Evolutionary conservation across 805 yeast genomes (phyloP), one percentile per base, ranked within the genome.

Genomic region (Candida coleopterorum): DNA sequence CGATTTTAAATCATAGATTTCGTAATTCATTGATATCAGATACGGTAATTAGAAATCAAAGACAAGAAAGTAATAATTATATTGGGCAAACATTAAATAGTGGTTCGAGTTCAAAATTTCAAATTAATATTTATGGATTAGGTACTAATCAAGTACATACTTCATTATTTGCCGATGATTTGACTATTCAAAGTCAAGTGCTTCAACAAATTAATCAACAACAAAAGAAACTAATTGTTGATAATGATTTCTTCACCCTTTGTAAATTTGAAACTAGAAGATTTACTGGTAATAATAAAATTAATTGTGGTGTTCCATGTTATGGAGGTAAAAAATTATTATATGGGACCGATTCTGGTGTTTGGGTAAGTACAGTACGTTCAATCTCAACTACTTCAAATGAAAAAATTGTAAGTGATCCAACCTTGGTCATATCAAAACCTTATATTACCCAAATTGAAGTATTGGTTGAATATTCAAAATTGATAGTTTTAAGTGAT

Each of bases 251-350:
- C 43, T 88, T 84, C 58, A 80, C 93, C 1, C 64, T 82, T 44
- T 78, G 81, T 12, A 82, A 87, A 42, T 70, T 86, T 38, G 85
- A 83, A 45, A 80, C 86, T 17, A 71, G 83, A 42, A 77, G 78
- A 50, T 89, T 89, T 58, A 87, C 79, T 45, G 77, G 79, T 33
- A 68, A 71, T 70, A 68, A 89, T 53, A 76, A 83, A 42, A 85
- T 90, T 49, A 88, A 86, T 53, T 88, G 97, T 66, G 90, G 88
- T 20, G 88, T 85, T 26, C 95, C 96, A 23, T 83, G 85, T 57
- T 95, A 93, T 53, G 96, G 96, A 36, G 97, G 97, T 15, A 75
- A 95, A 45, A 85, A 89, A 54, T 63, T 89, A 45, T 58, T 93
- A 24, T 89, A 85, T 52, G 97, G 97, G 29, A 88, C 97, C 0